Base-by-base conservation (phyloP, 2,329 filamentous ascomycete genomes). In the Zasmidium citrigriseum region DNA sequence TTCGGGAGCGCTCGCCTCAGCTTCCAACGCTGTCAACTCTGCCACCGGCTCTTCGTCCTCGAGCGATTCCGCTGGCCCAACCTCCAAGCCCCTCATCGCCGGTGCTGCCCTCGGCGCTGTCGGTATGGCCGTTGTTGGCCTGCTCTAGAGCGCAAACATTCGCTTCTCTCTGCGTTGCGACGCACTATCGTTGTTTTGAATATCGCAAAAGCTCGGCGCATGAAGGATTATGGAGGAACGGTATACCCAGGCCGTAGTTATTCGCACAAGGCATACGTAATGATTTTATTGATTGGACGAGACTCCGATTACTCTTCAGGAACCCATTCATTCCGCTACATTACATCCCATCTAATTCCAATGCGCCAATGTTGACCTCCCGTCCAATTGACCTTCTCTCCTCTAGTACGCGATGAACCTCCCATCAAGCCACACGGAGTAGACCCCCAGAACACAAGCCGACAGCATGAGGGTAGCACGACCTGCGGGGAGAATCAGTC, bases 381-480 rank as follows among this genome's bases (percentile, higher is more conserved):
- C 41, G 2, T 23, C 50, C 47, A 10, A 50, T 27, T 12, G 47
- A 12, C 47, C 47, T 20, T n/a, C n/a, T n/a, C n/a, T n/a, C n/a
- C n/a, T 7, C 9, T n/a, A 29, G 10, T 24, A 29, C 45, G 20
- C 9, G 20, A 49, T 38, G 48, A 52, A 61, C 25, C 55, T 55
- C 25, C 59, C 59, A 14, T 61, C 59, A 9, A 58, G 51, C 44
- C 52, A 61, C n/a, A 58, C 16, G 4, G 59, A 48, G 55, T 61
- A 61, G 45, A 61, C 24, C 4, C 55, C 56, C 16, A 58, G 20
- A 12, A 50, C 52, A 18, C 57, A 60, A 12, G 59, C 58, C 24
- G 62, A 57, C 29, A 66, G 56, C 66, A 68, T 68, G 38, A 68
- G 64, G 29, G 58, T 38, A 53, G 66, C 67, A 38, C 67, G 61